Percentiles rank a stretch among this genome's conserved stretches.
Evolutionary conservation across 169 alveolate species (phyloP).

Genomic region (Neospora caninum): DNA sequence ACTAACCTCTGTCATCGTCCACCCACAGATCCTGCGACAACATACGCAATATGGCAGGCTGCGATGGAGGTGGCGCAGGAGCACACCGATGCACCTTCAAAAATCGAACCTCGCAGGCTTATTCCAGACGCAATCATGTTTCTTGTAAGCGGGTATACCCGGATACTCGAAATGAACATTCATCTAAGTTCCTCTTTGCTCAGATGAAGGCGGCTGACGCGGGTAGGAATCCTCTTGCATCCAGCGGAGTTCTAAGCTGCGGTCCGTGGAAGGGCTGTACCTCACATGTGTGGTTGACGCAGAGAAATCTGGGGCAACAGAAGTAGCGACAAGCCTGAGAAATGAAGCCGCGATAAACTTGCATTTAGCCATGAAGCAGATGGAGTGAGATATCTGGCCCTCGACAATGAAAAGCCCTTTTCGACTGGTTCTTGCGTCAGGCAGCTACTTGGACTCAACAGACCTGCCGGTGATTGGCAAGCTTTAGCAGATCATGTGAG

Average conservation of each 20-base stretch:
- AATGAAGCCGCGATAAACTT: slow-evolving; percentile 62
- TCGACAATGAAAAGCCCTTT: background rate
- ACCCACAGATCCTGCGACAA: slow-evolving; percentile 57
- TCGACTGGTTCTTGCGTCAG: background rate
- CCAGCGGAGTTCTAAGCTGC: no score
- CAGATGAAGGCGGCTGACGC: slow-evolving; percentile 7
- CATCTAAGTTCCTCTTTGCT: background rate
- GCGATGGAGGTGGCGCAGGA: slow-evolving; percentile 66
- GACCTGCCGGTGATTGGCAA: slow-evolving; percentile 36
- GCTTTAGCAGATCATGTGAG: slow-evolving; percentile 12
- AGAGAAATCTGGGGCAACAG: slow-evolving; percentile 63
- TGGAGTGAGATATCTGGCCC: slow-evolving; percentile 36
- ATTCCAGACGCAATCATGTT: slow-evolving; percentile 7
- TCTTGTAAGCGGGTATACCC: background rate
- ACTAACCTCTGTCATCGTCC: background rate
- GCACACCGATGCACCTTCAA: background rate
- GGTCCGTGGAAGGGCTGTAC: no score
- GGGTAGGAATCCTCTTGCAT: background rate
- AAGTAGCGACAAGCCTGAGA: slow-evolving; percentile 54
- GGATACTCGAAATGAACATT: background rate
- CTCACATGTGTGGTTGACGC: background rate
- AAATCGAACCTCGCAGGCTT: background rate
- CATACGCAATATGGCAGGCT: slow-evolving; percentile 65
- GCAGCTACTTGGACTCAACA: background rate
- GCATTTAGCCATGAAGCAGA: slow-evolving; percentile 61